Evolutionary conservation across 2,329 filamentous ascomycete species (phyloP).

Genomic region (Microdochium bolleyi): DNA sequence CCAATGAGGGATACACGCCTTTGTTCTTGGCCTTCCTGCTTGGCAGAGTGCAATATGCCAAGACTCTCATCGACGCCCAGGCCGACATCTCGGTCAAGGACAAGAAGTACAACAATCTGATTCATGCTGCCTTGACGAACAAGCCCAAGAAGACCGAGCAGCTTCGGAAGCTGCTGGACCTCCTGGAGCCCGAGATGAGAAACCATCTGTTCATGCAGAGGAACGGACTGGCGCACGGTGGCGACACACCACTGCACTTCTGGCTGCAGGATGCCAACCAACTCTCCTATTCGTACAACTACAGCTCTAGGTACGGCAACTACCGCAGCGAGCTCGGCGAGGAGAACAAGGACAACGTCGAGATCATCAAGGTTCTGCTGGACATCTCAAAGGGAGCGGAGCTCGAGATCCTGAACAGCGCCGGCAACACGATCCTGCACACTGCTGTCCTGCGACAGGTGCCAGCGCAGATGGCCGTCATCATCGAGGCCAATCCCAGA

Average conservation of each 20-base stretch:
- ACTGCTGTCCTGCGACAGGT: constrained; percentile 34
- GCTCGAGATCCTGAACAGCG: constrained; percentile 51
- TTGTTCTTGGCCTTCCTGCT: constrained; percentile 58
- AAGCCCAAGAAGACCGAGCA: constrained; percentile 20
- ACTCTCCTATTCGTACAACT: constrained; percentile 5
- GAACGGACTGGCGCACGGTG: constrained; percentile 38
- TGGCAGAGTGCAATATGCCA: constrained; percentile 44
- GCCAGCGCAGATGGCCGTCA: constrained; percentile 25
- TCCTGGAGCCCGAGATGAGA: constrained; percentile 51
- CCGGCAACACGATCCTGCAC: constrained; percentile 60
- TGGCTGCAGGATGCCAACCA: constrained; percentile 35
- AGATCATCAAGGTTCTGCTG: constrained; percentile 41
- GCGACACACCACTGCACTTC: constrained; percentile 55
- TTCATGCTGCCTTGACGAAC: constrained; percentile 47
- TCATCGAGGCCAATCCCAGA: constrained; percentile 48
- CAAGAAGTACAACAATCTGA: constrained; percentile 52
- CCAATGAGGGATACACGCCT: constrained; percentile 52
- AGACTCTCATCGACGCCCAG: constrained; percentile 57
- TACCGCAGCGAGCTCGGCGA: constrained; percentile 7
- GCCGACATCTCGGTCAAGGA: constrained; percentile 63
- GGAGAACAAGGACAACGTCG: constrained; percentile 19
- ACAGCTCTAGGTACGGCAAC: constrained; percentile 1
- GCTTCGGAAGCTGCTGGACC: constrained; percentile 40
- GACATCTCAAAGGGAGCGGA: constrained; percentile 48
- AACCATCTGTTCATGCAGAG: constrained; percentile 51